Evolutionary conservation across 1,284 basidiomycete genomes (phyloP).

Genomic region (Sporisorium exsertum): DNA sequence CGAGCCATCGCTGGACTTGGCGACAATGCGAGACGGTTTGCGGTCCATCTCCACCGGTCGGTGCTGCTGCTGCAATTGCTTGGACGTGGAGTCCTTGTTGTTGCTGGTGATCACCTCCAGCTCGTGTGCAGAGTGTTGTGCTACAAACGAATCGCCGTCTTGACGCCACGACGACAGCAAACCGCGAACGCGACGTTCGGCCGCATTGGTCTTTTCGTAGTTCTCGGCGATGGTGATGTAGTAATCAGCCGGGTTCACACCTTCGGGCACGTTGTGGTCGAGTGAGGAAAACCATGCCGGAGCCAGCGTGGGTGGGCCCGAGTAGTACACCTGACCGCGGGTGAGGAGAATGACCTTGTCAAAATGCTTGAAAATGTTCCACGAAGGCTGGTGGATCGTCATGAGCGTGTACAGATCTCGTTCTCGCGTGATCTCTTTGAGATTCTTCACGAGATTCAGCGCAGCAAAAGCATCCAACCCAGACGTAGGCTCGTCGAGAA

Average conservation of each 20-base stretch:
- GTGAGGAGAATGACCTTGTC: constrained; percentile 53
- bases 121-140: neutral
- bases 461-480: constrained; percentile 56
- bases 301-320: constrained; percentile 43
- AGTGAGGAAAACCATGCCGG: constrained; percentile 44
- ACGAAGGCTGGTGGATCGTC: constrained; percentile 61
- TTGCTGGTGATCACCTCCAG: neutral
- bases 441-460: constrained; percentile 46
- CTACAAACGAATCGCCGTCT: constrained; percentile 20
- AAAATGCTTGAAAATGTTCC: constrained; percentile 54
- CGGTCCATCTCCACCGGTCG: neutral
- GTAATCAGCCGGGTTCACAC: constrained; percentile 55
- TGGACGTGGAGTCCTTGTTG: neutral
- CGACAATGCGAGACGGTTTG: constrained; percentile 20
- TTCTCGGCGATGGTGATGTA: constrained; percentile 52
- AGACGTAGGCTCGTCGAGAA: constrained; percentile 58
- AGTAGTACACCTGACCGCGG: constrained; percentile 48
- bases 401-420: constrained; percentile 45
- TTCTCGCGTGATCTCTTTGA: constrained; percentile 45
- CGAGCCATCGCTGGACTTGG: constrained; percentile 27
- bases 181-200: constrained; percentile 37
- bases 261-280: constrained; percentile 29
- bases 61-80: neutral
- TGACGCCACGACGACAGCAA: constrained; percentile 46
- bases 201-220: constrained; percentile 51